phyloP scores from a whole-genome alignment of 352 stramenopile genomes.

The Saprolegnia parasitica region DNA sequence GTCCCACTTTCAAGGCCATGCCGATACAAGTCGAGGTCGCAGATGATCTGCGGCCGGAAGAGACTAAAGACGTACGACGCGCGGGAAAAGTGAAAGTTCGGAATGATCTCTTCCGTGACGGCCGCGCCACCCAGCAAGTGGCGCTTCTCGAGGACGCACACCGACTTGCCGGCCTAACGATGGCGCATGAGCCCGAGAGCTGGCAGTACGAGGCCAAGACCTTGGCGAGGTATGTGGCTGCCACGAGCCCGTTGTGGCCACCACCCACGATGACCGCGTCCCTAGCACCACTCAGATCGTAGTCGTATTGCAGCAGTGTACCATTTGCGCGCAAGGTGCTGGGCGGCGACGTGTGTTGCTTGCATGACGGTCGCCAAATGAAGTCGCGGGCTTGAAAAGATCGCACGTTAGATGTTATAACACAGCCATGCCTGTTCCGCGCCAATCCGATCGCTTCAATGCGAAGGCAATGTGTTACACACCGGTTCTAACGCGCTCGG shows the following conservation, averaged over 20 bases:
- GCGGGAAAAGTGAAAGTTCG: constrained; percentile 87
- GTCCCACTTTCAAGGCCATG: constrained; percentile 67
- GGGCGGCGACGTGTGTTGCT: too few relatives aligned
- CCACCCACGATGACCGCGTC: constrained; percentile 86
- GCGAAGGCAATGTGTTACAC: not conserved
- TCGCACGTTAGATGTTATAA: not conserved
- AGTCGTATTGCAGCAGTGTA: not conserved
- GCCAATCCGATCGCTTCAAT: not conserved
- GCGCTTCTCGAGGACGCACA: constrained; percentile 85
- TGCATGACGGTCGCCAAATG: constrained; percentile 7
- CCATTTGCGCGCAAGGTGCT: not conserved
- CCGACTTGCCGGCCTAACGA: constrained; percentile 64
- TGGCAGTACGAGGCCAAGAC: constrained; percentile 30
- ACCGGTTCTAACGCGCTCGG: not conserved
- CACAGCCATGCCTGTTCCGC: not conserved
- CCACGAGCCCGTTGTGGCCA: constrained; percentile 86
- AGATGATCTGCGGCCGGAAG: constrained; percentile 86
- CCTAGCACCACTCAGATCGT: constrained; percentile 32
- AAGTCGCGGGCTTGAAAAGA: not conserved
- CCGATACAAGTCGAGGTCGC: constrained; percentile 73
- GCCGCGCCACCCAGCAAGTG: constrained; percentile 84
- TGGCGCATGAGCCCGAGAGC: not conserved
- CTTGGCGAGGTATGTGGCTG: constrained; percentile 85
- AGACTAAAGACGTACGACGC: constrained; percentile 89
- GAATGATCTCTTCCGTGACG: constrained; percentile 88